phyloP scores from a whole-genome alignment of 2,329 filamentous ascomycete species.

The Cytospora schulzeri region DNA sequence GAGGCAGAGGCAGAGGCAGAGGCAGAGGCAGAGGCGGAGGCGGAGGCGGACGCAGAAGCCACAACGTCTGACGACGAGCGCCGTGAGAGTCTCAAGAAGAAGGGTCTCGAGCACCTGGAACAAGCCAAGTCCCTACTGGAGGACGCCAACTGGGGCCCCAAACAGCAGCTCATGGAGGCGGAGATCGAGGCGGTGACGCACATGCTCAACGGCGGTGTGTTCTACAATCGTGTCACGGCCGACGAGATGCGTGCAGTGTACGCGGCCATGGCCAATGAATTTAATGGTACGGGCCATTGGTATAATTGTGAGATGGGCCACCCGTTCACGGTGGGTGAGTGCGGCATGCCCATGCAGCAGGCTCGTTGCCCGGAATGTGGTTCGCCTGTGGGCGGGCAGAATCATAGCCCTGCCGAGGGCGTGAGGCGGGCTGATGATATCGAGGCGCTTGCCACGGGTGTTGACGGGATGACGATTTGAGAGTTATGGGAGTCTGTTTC shows the following conservation, averaged over 20 bases:
- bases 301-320: slow-evolving; percentile 61
- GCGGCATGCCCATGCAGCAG: slow-evolving; percentile 65
- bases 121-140: slow-evolving; percentile 31
- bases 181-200: slow-evolving; percentile 50
- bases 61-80: neutral
- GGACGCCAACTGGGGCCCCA: slow-evolving; percentile 30
- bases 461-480: slow-evolving; percentile 3
- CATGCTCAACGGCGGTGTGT: slow-evolving; percentile 49
- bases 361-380: slow-evolving; percentile 66
- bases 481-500: neutral
- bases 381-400: slow-evolving; percentile 55
- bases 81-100: neutral
- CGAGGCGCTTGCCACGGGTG: slow-evolving; percentile 39
- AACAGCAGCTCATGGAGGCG: slow-evolving; percentile 37
- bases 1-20: too few species aligned
- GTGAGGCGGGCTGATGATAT: slow-evolving; percentile 53
- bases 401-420: slow-evolving; percentile 53
- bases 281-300: slow-evolving; percentile 61
- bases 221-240: slow-evolving; percentile 51
- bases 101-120: slow-evolving; percentile 29
- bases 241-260: slow-evolving; percentile 55
- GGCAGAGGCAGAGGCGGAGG: neutral
- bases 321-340: slow-evolving; percentile 66
- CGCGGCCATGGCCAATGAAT: slow-evolving; percentile 53
- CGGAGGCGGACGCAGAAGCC: neutral